Evolutionary conservation across 352 stramenopile species (phyloP), one percentile per base, ranked within the genome.

Genomic region (Phytophthora tentaculata): DNA sequence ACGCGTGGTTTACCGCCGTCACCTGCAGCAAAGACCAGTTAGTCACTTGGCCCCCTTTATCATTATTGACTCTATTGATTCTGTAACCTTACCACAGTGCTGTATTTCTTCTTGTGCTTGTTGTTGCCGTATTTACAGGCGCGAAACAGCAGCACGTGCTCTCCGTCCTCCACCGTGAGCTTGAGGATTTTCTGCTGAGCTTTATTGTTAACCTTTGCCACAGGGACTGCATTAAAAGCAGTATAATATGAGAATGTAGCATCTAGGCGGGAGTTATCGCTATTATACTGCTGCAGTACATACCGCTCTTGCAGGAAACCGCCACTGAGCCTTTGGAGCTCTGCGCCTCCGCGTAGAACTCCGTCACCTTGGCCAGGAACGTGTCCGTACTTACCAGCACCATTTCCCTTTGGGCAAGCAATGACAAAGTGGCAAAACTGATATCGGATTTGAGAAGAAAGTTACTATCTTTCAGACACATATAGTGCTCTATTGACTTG

Each of bases 101-200:
- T 92, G 71, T 85, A 88, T 73, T 95, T 95, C 67, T 79, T 82
- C 83, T 95, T 95, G 81, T 94, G 85, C 71, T 88, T 88, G 70
- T 95, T 95, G 77, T 95, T 95, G 63, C 87, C 87, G 60, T 94
- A 93, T 45, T 92, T 89, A 55, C 70, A 82, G 12, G 76, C 84
- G 52, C 85, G 87, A 56, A 93, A 92, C 49, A 94, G 78, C 71
- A 92, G 64, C 62, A 89, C 81, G 57, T 82, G 73, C 16, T 88
- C 80, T 57, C 79, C 83, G 22, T 76, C 64, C 39, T 74, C 73
- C 32, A 78, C 63, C 47, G 71, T 67, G 20, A 77, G 69, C 60
- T 81, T 71, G 72, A 58, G 72, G 48, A 73, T 73, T 73, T 61
- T 62, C 55, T 69, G 76, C 69, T 80, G 68, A 35, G 66, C 59